A percentile compares a stretch with the other conserved stretches of the same genome.
Conservation (phyloP, 257 asterid genomes). For the Salvia hispanica region DNA sequence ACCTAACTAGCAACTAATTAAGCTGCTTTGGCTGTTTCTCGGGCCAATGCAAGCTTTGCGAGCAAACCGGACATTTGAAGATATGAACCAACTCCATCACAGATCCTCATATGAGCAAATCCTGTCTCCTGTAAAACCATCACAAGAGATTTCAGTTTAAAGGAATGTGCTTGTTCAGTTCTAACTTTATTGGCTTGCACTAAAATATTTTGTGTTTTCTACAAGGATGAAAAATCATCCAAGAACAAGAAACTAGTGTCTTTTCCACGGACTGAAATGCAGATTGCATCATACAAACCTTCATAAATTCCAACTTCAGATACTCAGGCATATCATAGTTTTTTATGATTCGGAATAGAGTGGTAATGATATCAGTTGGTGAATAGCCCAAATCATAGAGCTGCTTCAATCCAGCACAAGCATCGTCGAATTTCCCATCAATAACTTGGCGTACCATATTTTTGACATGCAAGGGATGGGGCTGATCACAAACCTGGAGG, state of each 20-base stretch:
- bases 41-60: constrained; percentile 69
- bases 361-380: constrained; percentile 96
- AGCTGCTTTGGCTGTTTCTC: constrained; percentile 80
- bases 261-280: neutral
- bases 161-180: neutral
- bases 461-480: constrained; percentile 96
- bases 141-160: constrained; percentile 18
- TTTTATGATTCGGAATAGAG: constrained; percentile 88
- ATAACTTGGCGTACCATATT: constrained; percentile 83
- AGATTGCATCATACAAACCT: constrained; percentile 48
- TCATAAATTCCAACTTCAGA: constrained; percentile 87
- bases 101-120: constrained; percentile 96
- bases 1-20: constrained; percentile 28
- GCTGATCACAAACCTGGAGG: constrained; percentile 92
- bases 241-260: neutral
- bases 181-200: no score
- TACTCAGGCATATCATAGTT: constrained; percentile 93
- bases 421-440: constrained; percentile 89
- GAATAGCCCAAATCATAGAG: constrained; percentile 95
- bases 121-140: constrained; percentile 74
- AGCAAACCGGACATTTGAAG: constrained; percentile 91
- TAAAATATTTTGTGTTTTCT: neutral
- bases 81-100: constrained; percentile 96
- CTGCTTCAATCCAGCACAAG: constrained; percentile 88
- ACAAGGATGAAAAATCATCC: neutral